Base-by-base conservation (phyloP, 2,329 filamentous ascomycete species). In the Xylariaceae sp. region DNA sequence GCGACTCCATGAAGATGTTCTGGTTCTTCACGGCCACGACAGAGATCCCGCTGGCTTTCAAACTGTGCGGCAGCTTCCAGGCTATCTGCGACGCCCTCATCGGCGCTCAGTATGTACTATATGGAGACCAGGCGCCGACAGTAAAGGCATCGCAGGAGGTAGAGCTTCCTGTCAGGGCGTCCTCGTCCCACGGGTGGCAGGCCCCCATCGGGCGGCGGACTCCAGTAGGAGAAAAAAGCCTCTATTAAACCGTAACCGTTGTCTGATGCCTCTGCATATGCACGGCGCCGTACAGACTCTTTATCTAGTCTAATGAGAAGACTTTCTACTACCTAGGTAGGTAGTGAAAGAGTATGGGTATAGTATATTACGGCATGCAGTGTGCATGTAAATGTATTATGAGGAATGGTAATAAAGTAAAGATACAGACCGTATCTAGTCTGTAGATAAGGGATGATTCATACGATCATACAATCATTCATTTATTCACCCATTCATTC, bases 1-100 rank as follows among this genome's bases (percentile, higher is more conserved):
- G 89, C 58, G 89, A 95, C 70, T 77, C 81, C 6, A 90, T 94
- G 85, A 95, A 95, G 78, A 87, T 92, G 79, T 88, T 90, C 65
- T 87, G 84, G 84, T 94, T 92, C 74, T 87, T 91, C 58, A 88
- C 85, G 1, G 81, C 86, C 1, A 81, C 78, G 1, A 81, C 81
- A 3, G 76, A 80, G 64, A 89, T 94, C 34, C 88, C 89, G 0
- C 80, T 80, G 79, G 83, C 87, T 1, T 95, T 94, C 72, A 92
- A 92, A 74, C 72, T 89, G 26, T 92, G 88, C 67, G 89, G 87
- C 61, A 77, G 90, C 53, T 91, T 94, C 71, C 89, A 94, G 75
- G 87, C 88, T 26, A 75, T 74, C 27, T 92, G 89, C 72, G 89
- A 95, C 73, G 72, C 77, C 47, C 85, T 88, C 60, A 76, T 94